Evolutionary conservation across 495 filamentous ascomycete genomes (phyloP), one percentile per base, ranked within the genome.

Genomic region (Elasticomyces elasticus): DNA sequence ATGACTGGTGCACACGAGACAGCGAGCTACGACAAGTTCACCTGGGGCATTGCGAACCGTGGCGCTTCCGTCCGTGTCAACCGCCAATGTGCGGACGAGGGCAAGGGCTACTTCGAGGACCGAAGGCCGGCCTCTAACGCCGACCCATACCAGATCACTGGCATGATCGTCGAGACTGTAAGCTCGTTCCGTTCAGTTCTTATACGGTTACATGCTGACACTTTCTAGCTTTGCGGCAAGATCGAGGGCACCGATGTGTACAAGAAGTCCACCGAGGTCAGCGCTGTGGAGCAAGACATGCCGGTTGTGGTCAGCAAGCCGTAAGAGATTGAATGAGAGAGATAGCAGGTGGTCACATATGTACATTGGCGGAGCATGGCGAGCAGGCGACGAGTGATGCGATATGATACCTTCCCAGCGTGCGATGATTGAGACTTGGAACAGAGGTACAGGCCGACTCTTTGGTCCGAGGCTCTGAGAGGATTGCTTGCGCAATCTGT

Each of bases 101-200:
- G 89, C 71, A 94, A 87, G 75, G 92, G 92, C 62, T 98, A 98
- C 80, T 96, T 98, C 60, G 92, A 98, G 77, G 92, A 98, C 64
- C 82, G 92, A 67, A 79, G 92, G 62, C 92, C 92, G 42, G 92
- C 92, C 41, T 90, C 84, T 66, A 98, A 98, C 69, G 92, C 83
- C 59, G 89, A 94, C 73, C 92, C 92, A 24, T 98, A 98, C 76
- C 90, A 89, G 74, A 89, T 95, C 67, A 94, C 88, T 55, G 86
- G 86, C 66, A 92, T 95, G 67, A 85, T 94, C 66, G 86, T 90
- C 70, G 84, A 89, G 77, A 87, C 84, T 56, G 63, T 67, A 47
- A 66, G 65, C 55, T 3, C 11, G 6, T 19, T 5, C 19, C 25
- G 5, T 12, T 5, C 25, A 13, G 5, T 15, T 44, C 9, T 9